Evolutionary conservation across 2,329 filamentous ascomycete genomes (phyloP).

Genomic region (Diaporthe sp.): DNA sequence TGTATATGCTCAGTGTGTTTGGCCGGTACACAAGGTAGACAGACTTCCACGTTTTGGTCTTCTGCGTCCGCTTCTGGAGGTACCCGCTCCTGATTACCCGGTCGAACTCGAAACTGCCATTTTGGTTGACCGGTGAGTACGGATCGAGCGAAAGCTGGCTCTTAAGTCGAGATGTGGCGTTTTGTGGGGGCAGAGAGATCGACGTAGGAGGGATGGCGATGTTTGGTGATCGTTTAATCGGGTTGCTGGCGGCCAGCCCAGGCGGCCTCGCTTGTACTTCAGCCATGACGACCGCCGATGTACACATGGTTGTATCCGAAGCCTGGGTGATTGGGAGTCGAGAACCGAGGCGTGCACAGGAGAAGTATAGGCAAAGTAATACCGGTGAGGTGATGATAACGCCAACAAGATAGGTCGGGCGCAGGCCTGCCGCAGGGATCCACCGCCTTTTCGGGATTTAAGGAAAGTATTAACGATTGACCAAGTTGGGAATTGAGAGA

Average conservation of each 20-base stretch:
- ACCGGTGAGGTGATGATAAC: neutral
- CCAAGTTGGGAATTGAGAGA: constrained; percentile 29
- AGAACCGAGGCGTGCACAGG: neutral
- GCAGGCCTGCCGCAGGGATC: constrained; percentile 34
- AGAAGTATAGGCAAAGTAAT: neutral
- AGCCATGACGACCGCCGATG: constrained; percentile 42
- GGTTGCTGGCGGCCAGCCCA: constrained; percentile 42
- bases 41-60: constrained; percentile 96
- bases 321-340: neutral
- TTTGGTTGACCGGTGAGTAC: constrained; percentile 90
- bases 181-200: constrained; percentile 46
- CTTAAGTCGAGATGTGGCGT: constrained; percentile 49
- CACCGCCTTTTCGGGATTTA: constrained; percentile 16
- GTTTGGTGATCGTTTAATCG: constrained; percentile 39
- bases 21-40: constrained; percentile 92
- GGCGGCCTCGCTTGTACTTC: constrained; percentile 46
- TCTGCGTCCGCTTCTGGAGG: constrained; percentile 89
- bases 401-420: constrained; percentile 12
- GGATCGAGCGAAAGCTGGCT: constrained; percentile 70
- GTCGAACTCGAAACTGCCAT: constrained; percentile 96
- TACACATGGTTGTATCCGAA: neutral
- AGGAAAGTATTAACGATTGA: constrained; percentile 30
- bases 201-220: constrained; percentile 43
- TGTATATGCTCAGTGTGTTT: constrained; percentile 92
- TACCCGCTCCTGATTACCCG: constrained; percentile 91